Evolutionary conservation across 2,329 filamentous ascomycete genomes (phyloP).

Genomic region (Capronia americana): DNA sequence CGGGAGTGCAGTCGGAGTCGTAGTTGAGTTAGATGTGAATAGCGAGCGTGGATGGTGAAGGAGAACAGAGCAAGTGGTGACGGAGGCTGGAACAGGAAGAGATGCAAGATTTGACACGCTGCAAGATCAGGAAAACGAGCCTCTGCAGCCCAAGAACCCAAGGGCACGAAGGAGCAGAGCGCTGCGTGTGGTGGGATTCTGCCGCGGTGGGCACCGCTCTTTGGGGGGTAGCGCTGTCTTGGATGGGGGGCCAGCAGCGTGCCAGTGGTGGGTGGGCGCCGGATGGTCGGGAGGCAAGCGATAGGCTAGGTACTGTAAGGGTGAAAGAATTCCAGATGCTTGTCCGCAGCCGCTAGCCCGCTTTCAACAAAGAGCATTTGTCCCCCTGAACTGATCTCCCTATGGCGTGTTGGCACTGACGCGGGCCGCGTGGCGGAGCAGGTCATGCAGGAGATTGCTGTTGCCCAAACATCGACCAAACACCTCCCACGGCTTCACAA

Average conservation of each 20-base stretch:
- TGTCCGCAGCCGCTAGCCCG: neutral
- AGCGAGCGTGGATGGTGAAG: slow-evolving; percentile 18
- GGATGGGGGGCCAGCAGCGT: slow-evolving; percentile 4
- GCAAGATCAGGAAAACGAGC: slow-evolving; percentile 2
- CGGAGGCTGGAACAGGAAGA: slow-evolving; percentile 34
- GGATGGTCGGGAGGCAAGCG: neutral
- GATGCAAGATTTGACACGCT: slow-evolving; percentile 31
- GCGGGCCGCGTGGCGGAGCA: slow-evolving; percentile 13
- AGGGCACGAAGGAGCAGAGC: neutral
- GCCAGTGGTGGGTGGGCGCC: neutral
- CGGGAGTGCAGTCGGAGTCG: slow-evolving; percentile 14
- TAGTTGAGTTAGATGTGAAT: slow-evolving; percentile 24
- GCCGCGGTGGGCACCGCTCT: neutral
- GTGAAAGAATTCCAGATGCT: neutral
- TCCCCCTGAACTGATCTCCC: slow-evolving; percentile 1
- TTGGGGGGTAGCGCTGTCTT: slow-evolving; percentile 7
- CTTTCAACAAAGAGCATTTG: neutral
- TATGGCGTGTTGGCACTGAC: neutral
- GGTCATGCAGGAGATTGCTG: slow-evolving; percentile 8
- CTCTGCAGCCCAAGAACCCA: neutral
- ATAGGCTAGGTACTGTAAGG: slow-evolving; percentile 9
- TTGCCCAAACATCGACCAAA: neutral
- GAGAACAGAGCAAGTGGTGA: slow-evolving; percentile 22
- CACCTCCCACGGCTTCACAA: neutral
- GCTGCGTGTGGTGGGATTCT: neutral